phyloP scores from a whole-genome alignment of 1,139 yeast genomes.

The Blastobotrys serpentis region DNA sequence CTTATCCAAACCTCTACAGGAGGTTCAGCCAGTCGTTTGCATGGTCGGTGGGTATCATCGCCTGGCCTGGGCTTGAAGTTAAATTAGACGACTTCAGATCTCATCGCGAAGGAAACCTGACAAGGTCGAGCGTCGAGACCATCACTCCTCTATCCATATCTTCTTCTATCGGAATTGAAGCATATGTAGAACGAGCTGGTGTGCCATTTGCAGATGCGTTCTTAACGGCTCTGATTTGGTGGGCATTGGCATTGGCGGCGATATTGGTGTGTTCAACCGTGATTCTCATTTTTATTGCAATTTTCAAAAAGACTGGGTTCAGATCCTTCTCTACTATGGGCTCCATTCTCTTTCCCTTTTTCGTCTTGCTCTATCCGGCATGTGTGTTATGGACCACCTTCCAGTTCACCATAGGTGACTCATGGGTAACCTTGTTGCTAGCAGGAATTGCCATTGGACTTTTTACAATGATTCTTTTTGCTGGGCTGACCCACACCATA shows the following conservation, averaged over 20 bases:
- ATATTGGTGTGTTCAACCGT: slow-evolving; percentile 27
- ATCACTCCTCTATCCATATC: slow-evolving; percentile 11
- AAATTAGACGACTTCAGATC: slow-evolving; percentile 34
- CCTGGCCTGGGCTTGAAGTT: slow-evolving; percentile 36
- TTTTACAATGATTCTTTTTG: slow-evolving; percentile 27
- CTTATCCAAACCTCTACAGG: slow-evolving; percentile 36
- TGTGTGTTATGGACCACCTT: slow-evolving; percentile 37
- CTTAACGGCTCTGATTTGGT: slow-evolving; percentile 37
- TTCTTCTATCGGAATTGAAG: slow-evolving; percentile 30
- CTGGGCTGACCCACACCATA: slow-evolving; percentile 1
- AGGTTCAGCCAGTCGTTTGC: slow-evolving; percentile 37
- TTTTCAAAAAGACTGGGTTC: neutral
- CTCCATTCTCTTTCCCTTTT: slow-evolving; percentile 32
- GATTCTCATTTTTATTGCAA: slow-evolving; percentile 21
- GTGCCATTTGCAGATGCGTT: slow-evolving; percentile 39
- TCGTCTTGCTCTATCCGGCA: slow-evolving; percentile 35
- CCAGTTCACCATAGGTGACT: slow-evolving; percentile 36
- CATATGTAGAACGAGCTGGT: slow-evolving; percentile 33
- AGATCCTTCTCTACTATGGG: slow-evolving; percentile 1
- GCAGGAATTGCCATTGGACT: slow-evolving; percentile 36
- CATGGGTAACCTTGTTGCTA: slow-evolving; percentile 36
- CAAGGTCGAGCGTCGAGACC: slow-evolving; percentile 26
- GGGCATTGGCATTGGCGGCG: slow-evolving; percentile 32
- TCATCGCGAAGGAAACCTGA: slow-evolving; percentile 36
- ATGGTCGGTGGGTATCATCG: slow-evolving; percentile 37